Percentiles rank a stretch among this genome's conserved stretches.
Evolutionary conservation across 331 rosid genomes (phyloP).

Genomic region (Stylosanthes scabra): DNA sequence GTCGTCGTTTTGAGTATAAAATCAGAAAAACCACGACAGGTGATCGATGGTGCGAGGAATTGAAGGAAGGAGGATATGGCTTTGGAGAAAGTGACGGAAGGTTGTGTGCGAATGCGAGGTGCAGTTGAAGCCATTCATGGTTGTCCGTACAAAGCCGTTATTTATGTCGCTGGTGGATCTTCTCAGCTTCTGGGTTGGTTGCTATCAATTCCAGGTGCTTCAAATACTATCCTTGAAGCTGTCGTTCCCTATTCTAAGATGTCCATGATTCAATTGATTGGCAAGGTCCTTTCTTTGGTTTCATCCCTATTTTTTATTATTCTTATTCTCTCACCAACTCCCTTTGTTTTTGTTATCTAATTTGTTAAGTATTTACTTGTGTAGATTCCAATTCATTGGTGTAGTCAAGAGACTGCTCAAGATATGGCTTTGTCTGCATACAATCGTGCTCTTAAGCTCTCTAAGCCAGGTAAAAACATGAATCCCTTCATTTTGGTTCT

Average conservation of each 20-base stretch:
- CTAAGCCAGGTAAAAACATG: slow-evolving; percentile 61
- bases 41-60: too few relatives aligned
- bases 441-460: slow-evolving; percentile 93
- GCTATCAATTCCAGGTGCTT: slow-evolving; percentile 84
- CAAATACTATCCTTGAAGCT: slow-evolving; percentile 81
- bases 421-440: slow-evolving; percentile 90
- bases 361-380: neutral
- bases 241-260: slow-evolving; percentile 75
- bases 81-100: slow-evolving; percentile 52
- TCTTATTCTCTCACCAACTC: neutral
- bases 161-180: slow-evolving; percentile 82
- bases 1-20: too few relatives aligned
- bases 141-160: slow-evolving; percentile 67
- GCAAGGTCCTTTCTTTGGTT: slow-evolving; percentile 54
- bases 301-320: neutral
- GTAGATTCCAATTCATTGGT: slow-evolving; percentile 80
- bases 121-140: slow-evolving; percentile 78
- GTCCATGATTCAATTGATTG: slow-evolving; percentile 76
- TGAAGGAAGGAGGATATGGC: neutral
- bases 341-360: neutral
- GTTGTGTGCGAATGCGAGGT: slow-evolving; percentile 40
- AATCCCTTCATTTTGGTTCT: too few relatives aligned
- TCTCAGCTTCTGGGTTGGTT: slow-evolving; percentile 82
- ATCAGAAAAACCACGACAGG: too few relatives aligned
- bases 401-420: slow-evolving; percentile 68